These are phyloP conservation scores for Diaporthe citrichinensis DNA, from an alignment of 2,329 filamentous ascomycete species.

Conservation along the genomic window DNA sequence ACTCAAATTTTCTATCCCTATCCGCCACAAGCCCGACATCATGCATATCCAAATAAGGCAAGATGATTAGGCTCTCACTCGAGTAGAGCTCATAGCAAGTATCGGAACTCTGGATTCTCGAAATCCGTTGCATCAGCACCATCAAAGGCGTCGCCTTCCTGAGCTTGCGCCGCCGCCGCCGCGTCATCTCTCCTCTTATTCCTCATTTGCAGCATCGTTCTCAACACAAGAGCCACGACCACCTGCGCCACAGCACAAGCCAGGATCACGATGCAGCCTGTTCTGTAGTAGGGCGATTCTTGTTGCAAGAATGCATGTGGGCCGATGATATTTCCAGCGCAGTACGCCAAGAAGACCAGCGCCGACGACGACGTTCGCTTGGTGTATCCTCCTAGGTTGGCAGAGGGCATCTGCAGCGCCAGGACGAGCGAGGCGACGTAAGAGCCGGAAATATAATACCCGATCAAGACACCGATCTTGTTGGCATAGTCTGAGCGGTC, in stretches of 20 bases:
- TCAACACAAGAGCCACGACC: slow-evolving; percentile 52
- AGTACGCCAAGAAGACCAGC: slow-evolving; percentile 62
- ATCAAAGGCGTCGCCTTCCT: slow-evolving; percentile 47
- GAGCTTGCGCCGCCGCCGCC: slow-evolving; percentile 40
- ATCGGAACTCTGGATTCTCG: slow-evolving; percentile 52
- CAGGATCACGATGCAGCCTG: slow-evolving; percentile 66
- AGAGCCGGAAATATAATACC: slow-evolving; percentile 64
- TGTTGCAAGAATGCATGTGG: slow-evolving; percentile 60
- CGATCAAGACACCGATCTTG: slow-evolving; percentile 63
- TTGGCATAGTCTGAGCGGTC: slow-evolving; percentile 49
- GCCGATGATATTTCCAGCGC: slow-evolving; percentile 62
- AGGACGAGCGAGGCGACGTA: slow-evolving; percentile 67
- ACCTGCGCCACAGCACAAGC: slow-evolving; percentile 60
- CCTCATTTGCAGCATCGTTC: slow-evolving; percentile 53
- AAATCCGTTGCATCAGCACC: slow-evolving; percentile 55
- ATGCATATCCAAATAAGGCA: background rate
- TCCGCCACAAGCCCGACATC: background rate
- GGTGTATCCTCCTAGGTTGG: slow-evolving; percentile 63
- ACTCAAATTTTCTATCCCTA: background rate
- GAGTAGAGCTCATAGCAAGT: slow-evolving; percentile 44
- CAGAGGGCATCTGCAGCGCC: slow-evolving; percentile 65
- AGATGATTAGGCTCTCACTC: slow-evolving; percentile 9
- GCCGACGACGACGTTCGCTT: slow-evolving; percentile 62
- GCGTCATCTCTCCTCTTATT: slow-evolving; percentile 56
- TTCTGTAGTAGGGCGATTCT: slow-evolving; percentile 64